Evolutionary conservation across 805 yeast genomes (phyloP), one percentile per base, ranked within the genome.

Genomic region (Blastobotrys mokoenaii): DNA sequence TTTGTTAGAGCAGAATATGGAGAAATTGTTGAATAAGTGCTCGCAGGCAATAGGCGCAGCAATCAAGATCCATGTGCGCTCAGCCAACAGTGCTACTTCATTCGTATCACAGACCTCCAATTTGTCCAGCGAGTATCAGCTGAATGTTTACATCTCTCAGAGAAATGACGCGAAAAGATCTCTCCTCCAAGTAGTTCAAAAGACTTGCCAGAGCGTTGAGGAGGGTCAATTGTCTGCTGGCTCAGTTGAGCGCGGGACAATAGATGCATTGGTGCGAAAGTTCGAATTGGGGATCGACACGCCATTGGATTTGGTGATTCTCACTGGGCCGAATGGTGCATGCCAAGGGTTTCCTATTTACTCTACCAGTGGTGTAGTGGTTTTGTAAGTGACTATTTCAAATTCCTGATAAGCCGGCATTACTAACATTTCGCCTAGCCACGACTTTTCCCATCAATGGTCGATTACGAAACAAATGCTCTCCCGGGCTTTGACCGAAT

Each of bases 321-420:
- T 44, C 11, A 31, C 40, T 12, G 47, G 47, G 16, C 16, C 47
- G 31, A 20, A 18, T 15, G 40, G 41, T 3, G 9, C 30, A 4
- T 25, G 36, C 20, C 42, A 45, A n/a, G 46, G 47, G 25, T 47
- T 39, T 33, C 50, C 50, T 2, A 14, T 34, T 12, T 47, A 45
- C 25, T 40, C 46, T 2, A 16, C 45, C 22, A 31, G 20, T 30
- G 40, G 38, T 27, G 22, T 40, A 8, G 25, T 45, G n/a, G 27
- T 38, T 10, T 44, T 20, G 47, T 44, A 27, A 30, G 49, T 35
- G 11, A 11, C 10, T 31, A 37, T 22, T 32, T 32, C 6, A 9
- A 32, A n/a, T n/a, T 32, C 35, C 16, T 32, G 14, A 32, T 9
- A 9, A 6, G 7, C 10, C 12, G 18, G 22, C 16, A 14, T 3